Evolutionary conservation across 1,284 basidiomycete genomes (phyloP), one percentile per base, ranked within the genome.

Genomic region (Wallemia mellicola): DNA sequence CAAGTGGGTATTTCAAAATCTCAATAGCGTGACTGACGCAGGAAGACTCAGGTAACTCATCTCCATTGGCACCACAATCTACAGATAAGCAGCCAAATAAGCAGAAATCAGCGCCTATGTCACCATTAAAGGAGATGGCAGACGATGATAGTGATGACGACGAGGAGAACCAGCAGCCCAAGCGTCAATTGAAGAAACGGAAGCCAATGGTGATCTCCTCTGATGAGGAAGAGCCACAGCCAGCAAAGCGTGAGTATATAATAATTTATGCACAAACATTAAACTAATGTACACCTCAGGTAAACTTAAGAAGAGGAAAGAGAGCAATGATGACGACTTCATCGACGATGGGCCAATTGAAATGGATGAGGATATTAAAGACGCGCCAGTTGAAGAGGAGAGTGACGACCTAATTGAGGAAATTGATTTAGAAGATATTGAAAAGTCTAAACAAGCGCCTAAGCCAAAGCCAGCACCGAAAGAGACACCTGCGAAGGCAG

Each of bases 301-400:
- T 25, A 28, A 55, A 55, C 55, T 26, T 25, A 28, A 26, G 27
- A 26, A 28, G 25, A 57, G 24, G 17, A 57, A 27, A 15, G 55
- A 57, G 24, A 57, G 55, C 55, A 28, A 57, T 5, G 55, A 57
- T n/a, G 55, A 57, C 55, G 55, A 57, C 22, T 57, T 57, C 27
- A 57, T 57, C 22, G 55, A 26, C 27, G 55, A 57, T 26, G 55
- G 27, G 2, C 25, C 24, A 19, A 24, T 27, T 15, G 55, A 26
- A 24, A 57, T 57, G 55, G 24, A 26, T 24, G 55, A 57, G 27
- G 55, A 26, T 25, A 25, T 57, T 26, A 17, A 26, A 9, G 27
- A 7, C 9, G 22, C 55, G 55, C 55, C 3, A 7, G 55, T 5
- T 28, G 55, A 7, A 19, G 55, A 57, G 3, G 27, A 28, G 24